Evolutionary conservation across 345 rosid species (phyloP).

Genomic region (Eucalyptus polyanthemos): DNA sequence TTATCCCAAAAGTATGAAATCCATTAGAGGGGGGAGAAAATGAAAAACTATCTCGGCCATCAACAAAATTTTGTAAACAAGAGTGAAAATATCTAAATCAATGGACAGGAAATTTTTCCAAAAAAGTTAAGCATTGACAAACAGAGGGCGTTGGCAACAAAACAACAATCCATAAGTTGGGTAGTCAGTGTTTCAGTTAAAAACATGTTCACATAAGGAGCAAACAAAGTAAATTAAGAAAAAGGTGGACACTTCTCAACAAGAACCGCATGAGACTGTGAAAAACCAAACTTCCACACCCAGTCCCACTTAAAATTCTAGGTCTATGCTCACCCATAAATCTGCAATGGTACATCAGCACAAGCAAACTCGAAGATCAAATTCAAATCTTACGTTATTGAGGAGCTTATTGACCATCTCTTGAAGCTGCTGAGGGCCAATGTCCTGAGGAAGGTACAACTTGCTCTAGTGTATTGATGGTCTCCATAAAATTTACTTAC

Average conservation of each 20-base stretch:
- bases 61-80: neutral
- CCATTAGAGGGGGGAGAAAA: neutral
- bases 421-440: conserved; percentile 73
- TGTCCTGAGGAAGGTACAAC: conserved; percentile 67
- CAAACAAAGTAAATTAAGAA: neutral
- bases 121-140: neutral
- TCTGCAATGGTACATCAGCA: neutral
- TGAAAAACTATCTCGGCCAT: neutral
- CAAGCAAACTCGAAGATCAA: neutral
- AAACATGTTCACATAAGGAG: neutral
- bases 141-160: neutral
- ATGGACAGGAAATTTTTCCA: neutral
- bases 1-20: neutral
- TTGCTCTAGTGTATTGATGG: too few species aligned
- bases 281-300: neutral
- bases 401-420: conserved; percentile 80
- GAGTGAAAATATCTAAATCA: neutral
- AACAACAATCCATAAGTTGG: neutral
- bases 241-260: neutral
- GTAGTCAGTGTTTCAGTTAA: neutral
- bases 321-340: neutral
- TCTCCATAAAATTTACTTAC: too few species aligned
- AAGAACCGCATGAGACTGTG: neutral
- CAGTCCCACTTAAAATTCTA: neutral
- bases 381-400: conserved; percentile 24